Conservation (phyloP, 108 stramenopile genomes). For the Mediolabrus comicus region DNA sequence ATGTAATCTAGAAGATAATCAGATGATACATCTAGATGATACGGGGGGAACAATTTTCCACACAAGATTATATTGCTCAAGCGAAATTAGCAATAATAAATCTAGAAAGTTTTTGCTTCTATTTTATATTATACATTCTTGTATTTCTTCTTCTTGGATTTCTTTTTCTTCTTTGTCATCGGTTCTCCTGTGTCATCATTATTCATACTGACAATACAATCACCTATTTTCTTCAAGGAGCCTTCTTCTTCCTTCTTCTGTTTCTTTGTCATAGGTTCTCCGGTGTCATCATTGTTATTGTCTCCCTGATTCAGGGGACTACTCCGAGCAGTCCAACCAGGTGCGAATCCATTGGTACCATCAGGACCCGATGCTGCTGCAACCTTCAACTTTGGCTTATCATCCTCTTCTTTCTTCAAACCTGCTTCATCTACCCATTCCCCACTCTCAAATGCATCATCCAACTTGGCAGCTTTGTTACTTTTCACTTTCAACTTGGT, state of each 20-base stretch:
- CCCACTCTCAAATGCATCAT: constrained; percentile 9
- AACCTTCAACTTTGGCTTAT: background rate
- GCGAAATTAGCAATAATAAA: no score
- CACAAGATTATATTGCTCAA: no score
- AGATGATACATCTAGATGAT: no score
- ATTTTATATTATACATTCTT: constrained; percentile 5
- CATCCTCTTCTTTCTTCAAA: background rate
- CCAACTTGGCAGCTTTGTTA: background rate
- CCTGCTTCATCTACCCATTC: background rate
- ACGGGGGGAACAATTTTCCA: no score
- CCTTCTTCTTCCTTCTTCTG: background rate
- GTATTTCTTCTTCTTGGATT: constrained; percentile 18
- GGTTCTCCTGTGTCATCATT: background rate
- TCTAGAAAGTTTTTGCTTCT: background rate
- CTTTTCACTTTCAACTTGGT: background rate
- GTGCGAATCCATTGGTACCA: background rate
- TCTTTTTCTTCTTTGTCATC: background rate
- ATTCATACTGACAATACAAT: constrained; percentile 19
- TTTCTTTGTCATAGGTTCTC: background rate
- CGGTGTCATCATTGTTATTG: background rate
- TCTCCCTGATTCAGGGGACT: no score
- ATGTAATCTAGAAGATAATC: no score
- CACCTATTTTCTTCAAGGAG: constrained; percentile 20
- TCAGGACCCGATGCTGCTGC: background rate
- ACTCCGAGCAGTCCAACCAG: no score